Evolutionary conservation across 1,284 basidiomycete species (phyloP).

Genomic region (Apiotrichum gamsii): DNA sequence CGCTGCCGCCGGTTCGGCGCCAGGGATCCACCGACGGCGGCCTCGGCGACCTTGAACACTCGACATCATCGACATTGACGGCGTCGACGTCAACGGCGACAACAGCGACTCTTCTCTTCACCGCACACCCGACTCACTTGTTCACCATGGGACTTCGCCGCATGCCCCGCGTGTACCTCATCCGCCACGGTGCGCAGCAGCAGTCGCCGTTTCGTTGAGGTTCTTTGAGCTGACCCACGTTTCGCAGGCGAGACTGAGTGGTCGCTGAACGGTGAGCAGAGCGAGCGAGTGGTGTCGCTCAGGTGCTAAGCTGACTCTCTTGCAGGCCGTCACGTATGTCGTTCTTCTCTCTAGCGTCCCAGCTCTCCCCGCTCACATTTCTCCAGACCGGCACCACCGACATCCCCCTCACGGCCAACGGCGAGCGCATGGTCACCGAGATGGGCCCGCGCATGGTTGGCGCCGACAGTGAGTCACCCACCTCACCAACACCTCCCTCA

Average conservation of each 20-base stretch:
- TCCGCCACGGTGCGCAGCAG: slow-evolving; percentile 47
- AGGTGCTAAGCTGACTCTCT: not conserved
- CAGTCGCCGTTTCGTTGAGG: not conserved
- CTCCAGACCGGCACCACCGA: slow-evolving; percentile 76
- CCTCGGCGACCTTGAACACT: too few species aligned
- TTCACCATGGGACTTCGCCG: slow-evolving; percentile 19
- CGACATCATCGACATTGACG: too few species aligned
- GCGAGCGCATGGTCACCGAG: slow-evolving; percentile 65
- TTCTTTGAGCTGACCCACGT: not conserved
- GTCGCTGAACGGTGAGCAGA: slow-evolving; percentile 64
- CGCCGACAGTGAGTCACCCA: slow-evolving; percentile 57
- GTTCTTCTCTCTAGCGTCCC: not conserved
- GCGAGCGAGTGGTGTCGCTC: not conserved
- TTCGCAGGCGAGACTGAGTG: slow-evolving; percentile 83
- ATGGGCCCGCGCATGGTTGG: slow-evolving; percentile 67
- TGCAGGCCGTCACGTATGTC: slow-evolving; percentile 61
- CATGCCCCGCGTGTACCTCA: slow-evolving; percentile 48
- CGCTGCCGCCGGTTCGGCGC: too few species aligned
- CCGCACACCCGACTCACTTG: too few species aligned
- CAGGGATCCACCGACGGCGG: too few species aligned
- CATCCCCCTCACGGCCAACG: slow-evolving; percentile 75
- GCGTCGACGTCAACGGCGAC: too few species aligned
- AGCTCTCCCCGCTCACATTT: slow-evolving; percentile 2
- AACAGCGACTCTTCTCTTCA: too few species aligned
- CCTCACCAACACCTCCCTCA: not conserved